These are phyloP conservation scores for Gossypium armourianum DNA, from an alignment of 441 rosid species.

Conservation along the genomic window DNA sequence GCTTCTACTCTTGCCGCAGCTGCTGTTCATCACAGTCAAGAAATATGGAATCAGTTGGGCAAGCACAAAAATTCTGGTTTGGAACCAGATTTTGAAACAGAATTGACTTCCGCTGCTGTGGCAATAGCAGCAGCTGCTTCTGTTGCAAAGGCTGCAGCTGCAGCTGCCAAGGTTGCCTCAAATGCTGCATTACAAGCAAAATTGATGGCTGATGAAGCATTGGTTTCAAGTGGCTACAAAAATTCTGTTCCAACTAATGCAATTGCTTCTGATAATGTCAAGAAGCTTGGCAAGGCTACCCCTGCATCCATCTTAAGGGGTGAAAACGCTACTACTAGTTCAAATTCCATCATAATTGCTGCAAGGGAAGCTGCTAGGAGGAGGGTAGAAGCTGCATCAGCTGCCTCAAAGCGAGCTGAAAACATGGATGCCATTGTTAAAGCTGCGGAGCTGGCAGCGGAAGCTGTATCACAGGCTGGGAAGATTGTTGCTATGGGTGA, in stretches of 20 bases:
- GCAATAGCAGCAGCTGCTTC: slow-evolving; percentile 82
- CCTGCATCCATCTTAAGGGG: slow-evolving; percentile 56
- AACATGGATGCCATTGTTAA: slow-evolving; percentile 82
- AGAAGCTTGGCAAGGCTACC: slow-evolving; percentile 34
- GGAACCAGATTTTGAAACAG: slow-evolving; percentile 47
- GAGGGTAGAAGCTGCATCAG: slow-evolving; percentile 86
- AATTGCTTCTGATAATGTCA: slow-evolving; percentile 25
- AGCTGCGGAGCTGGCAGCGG: slow-evolving; percentile 94
- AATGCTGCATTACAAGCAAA: slow-evolving; percentile 91
- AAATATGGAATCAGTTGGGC: slow-evolving; percentile 62
- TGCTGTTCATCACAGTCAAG: slow-evolving; percentile 60
- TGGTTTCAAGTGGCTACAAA: slow-evolving; percentile 24
- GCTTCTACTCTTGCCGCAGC: slow-evolving; percentile 68
- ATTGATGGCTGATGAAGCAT: slow-evolving; percentile 84
- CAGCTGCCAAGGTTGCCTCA: slow-evolving; percentile 84
- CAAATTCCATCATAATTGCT: slow-evolving; percentile 57
- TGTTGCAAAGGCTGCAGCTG: slow-evolving; percentile 95
- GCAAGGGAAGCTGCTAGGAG: slow-evolving; percentile 86
- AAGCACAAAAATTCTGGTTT: slow-evolving; percentile 48
- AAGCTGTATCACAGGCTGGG: slow-evolving; percentile 92
- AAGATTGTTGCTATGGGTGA: slow-evolving; percentile 81
- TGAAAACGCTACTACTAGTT: slow-evolving; percentile 37
- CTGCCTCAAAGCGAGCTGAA: slow-evolving; percentile 85
- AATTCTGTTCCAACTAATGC: slow-evolving; percentile 25
- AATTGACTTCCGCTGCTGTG: slow-evolving; percentile 66